Percentiles rank a stretch among this genome's conserved stretches.
Conservation (phyloP, 371 early-diverging fungal genomes). For the Syncephalastrum sp. region DNA sequence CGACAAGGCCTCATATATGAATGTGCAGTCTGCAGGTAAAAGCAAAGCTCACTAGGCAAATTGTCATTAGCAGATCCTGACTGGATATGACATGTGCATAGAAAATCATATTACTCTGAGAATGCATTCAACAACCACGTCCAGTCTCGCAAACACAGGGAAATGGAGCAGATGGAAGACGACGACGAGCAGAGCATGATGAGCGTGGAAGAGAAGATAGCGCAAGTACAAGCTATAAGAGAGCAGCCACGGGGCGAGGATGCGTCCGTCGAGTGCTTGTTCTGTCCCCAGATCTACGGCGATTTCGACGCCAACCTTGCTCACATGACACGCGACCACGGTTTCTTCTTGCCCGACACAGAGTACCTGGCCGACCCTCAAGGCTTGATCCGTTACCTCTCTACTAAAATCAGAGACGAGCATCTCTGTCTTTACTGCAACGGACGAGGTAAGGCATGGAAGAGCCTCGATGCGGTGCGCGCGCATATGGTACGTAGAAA, state of each 20-base stretch:
- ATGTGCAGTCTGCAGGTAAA: slow-evolving; percentile 45
- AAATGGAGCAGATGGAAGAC: slow-evolving; percentile 12
- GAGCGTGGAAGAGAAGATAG: too few species aligned
- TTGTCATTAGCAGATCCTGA: too few species aligned
- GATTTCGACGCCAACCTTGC: slow-evolving; percentile 77
- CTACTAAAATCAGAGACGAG: slow-evolving; percentile 88
- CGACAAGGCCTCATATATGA: slow-evolving; percentile 40
- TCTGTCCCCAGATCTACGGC: slow-evolving; percentile 63
- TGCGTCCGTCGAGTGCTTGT: slow-evolving; percentile 42
- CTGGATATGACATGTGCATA: slow-evolving; percentile 3
- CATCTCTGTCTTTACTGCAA: slow-evolving; percentile 95
- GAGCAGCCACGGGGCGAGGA: neutral
- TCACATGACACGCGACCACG: slow-evolving; percentile 92
- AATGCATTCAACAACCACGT: slow-evolving; percentile 90
- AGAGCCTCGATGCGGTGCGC: slow-evolving; percentile 85
- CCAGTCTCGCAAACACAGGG: slow-evolving; percentile 82
- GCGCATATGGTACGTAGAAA: slow-evolving; percentile 80
- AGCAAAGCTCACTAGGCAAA: neutral
- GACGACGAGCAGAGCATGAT: slow-evolving; percentile 1
- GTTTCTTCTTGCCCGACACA: slow-evolving; percentile 94
- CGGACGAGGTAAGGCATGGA: slow-evolving; percentile 83
- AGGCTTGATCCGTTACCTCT: slow-evolving; percentile 87
- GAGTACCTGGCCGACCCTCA: slow-evolving; percentile 86
- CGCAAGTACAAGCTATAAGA: too few species aligned
- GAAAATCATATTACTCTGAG: slow-evolving; percentile 74